phyloP scores from a whole-genome alignment of 495 filamentous ascomycete genomes.

The Aspergillus saccharolyticus region DNA sequence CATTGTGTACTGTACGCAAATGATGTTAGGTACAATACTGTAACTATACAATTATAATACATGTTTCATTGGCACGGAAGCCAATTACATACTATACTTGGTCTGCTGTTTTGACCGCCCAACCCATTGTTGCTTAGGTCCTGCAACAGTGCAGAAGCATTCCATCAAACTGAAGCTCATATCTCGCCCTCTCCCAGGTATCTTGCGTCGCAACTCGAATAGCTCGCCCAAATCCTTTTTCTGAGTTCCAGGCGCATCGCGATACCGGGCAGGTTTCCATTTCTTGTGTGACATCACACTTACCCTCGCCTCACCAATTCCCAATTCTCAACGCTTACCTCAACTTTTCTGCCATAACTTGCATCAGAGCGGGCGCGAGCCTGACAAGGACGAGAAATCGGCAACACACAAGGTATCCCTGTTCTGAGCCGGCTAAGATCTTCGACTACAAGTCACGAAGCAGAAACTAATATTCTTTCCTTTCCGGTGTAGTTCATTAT shows the following conservation, averaged over 20 bases:
- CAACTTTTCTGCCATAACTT: not conserved
- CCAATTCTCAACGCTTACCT: not conserved
- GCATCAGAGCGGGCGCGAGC: not conserved
- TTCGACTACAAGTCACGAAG: not conserved
- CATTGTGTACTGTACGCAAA: too few relatives aligned
- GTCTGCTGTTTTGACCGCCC: not conserved
- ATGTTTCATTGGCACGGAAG: not conserved
- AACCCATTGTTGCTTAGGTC: not conserved
- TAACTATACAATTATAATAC: not conserved
- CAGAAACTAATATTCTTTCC: not conserved
- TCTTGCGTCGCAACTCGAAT: not conserved
- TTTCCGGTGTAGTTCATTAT: not conserved
- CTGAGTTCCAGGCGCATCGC: too few relatives aligned
- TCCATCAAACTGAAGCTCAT: not conserved
- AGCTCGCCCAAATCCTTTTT: not conserved
- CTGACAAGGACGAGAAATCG: not conserved
- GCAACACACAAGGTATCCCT: not conserved
- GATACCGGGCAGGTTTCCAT: too few relatives aligned
- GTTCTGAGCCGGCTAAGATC: not conserved
- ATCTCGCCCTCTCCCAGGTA: not conserved
- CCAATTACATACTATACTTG: not conserved
- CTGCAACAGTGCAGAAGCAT: not conserved
- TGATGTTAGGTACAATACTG: too few relatives aligned
- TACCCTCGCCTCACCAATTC: not conserved
- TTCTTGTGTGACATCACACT: not conserved